Conservation (phyloP, 192 early-diverging fungal species). For the Phlyctochytrium arcticum region DNA sequence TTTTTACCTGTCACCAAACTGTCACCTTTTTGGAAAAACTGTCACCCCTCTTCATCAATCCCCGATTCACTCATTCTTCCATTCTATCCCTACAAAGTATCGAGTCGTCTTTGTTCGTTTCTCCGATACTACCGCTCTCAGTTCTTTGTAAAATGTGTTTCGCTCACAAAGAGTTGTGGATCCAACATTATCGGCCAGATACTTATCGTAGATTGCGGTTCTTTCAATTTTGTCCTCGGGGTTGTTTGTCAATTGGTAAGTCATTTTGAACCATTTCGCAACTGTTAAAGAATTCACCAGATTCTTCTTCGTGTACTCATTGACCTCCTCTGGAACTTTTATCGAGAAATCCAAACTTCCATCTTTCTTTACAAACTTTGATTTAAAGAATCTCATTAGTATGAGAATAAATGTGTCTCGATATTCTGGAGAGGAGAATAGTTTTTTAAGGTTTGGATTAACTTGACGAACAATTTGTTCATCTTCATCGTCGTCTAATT, state of each 20-base stretch:
- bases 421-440: not conserved
- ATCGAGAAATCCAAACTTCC: not conserved
- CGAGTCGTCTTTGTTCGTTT: too few relatives aligned
- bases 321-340: not conserved
- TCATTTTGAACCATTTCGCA: slow-evolving; percentile 9
- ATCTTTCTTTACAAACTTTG: not conserved
- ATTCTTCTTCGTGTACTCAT: not conserved
- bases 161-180: too few relatives aligned
- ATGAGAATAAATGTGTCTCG: slow-evolving; percentile 12
- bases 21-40: too few relatives aligned
- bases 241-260: not conserved
- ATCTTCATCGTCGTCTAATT: not conserved
- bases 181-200: too few relatives aligned
- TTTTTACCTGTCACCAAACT: too few relatives aligned
- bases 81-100: too few relatives aligned
- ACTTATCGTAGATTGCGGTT: too few relatives aligned
- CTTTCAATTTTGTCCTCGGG: too few relatives aligned
- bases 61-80: too few relatives aligned
- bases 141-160: too few relatives aligned
- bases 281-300: not conserved
- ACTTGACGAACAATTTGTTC: not conserved
- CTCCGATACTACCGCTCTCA: too few relatives aligned
- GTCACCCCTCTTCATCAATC: too few relatives aligned
- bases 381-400: not conserved
- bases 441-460: not conserved